Base-by-base conservation (phyloP, 2,329 filamentous ascomycete species). In the Tolypocladium nubicola region DNA sequence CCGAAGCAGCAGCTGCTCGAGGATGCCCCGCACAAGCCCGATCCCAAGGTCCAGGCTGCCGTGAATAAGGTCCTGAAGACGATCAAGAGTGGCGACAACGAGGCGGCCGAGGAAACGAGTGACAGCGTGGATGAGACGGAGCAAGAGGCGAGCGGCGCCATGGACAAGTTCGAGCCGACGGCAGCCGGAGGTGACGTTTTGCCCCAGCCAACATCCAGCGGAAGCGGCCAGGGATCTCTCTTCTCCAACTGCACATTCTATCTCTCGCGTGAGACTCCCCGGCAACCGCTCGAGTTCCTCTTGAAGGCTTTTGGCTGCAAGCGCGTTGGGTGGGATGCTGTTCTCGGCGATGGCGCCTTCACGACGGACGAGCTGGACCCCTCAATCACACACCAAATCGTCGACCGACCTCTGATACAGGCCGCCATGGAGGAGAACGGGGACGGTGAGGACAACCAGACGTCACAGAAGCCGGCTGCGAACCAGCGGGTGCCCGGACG, bases 301-400 rank as follows among this genome's bases (percentile, higher is more conserved):
- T 82, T 99, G 56, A 88, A 92, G 68, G 84, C 93, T 3, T 99
- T 97, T 68, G 94, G 94, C 61, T 97, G 93, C 79, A 96, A 93
- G 77, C 85, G 93, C 50, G 87, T 99, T 64, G 94, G 92, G 47
- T 99, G 94, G 94, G 93, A 97, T 68, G 81, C 85, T 38, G 87
- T 96, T 26, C 81, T 96, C 23, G 94, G 94, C 55, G 92, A 91
- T 61, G 94, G 94, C 52, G 89, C 94, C 53, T 99, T 90, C 75
- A 97, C 92, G 38, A 88, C 89, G 54, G 84, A 96, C 69, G 93
- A 97, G 75, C 79, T 84, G 19, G 91, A 99, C 68, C 83, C 90
- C 7, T 79, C 86, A 57, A 97, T 99, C 64, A 99, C 94, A 35
- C 94, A 99, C 73, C 94, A 99, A 71, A 87, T 99, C 63, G 89